Evolutionary conservation across 352 stramenopile genomes (phyloP).

Genomic region (Globisporangium cederbergense): DNA sequence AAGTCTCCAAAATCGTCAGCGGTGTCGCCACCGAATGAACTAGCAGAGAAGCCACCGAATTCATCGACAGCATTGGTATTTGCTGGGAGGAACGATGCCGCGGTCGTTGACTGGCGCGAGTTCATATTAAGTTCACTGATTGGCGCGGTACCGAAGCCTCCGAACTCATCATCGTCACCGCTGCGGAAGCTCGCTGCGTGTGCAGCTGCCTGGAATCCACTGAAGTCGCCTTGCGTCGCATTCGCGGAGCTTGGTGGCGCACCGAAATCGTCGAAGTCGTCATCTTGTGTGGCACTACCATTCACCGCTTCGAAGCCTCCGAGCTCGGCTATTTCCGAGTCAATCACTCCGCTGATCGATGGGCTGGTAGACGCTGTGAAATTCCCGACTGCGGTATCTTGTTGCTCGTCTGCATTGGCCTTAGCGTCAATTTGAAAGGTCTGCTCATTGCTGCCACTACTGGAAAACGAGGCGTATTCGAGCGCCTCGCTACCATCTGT

Average conservation of each 20-base stretch:
- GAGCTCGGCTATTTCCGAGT: background rate
- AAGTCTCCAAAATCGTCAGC: constrained; percentile 40
- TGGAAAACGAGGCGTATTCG: constrained; percentile 6
- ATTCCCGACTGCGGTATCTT: background rate
- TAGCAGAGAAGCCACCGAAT: background rate
- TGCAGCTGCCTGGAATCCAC: background rate
- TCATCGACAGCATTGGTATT: background rate
- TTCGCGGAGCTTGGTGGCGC: background rate
- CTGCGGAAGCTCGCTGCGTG: too few species aligned
- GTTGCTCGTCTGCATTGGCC: background rate
- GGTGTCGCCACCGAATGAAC: constrained; percentile 2
- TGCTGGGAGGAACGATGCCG: background rate
- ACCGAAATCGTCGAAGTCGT: constrained; percentile 1
- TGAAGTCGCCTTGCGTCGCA: background rate
- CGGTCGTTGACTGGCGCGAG: background rate
- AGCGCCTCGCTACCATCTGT: background rate
- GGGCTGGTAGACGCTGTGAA: background rate
- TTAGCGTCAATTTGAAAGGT: background rate
- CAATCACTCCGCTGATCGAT: background rate
- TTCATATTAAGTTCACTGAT: background rate
- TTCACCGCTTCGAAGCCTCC: background rate
- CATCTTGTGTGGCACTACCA: background rate
- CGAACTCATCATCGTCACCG: constrained; percentile 4
- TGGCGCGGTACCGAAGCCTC: background rate
- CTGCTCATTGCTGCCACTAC: background rate